These are phyloP conservation scores for Fusarium avenaceum DNA, from an alignment of 2,329 filamentous ascomycete genomes.

Conservation along the genomic window DNA sequence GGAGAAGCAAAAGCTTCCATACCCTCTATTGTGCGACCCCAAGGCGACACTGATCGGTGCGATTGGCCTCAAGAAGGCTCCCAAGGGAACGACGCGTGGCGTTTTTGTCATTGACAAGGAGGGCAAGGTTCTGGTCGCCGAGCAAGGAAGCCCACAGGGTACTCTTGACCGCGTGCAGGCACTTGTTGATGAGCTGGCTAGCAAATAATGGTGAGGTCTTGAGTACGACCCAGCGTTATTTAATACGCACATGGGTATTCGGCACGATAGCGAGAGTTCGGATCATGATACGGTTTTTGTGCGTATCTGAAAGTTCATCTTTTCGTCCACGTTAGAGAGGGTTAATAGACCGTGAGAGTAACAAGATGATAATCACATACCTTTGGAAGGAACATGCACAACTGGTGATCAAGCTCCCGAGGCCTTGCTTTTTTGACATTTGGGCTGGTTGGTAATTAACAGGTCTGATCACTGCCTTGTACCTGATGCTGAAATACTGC, in stretches of 20 bases:
- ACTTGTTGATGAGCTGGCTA: constrained; percentile 67
- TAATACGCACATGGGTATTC: background rate
- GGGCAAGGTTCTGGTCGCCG: constrained; percentile 81
- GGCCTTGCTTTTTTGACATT: background rate
- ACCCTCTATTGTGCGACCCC: constrained; percentile 88
- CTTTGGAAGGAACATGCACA: background rate
- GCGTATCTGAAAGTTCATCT: background rate
- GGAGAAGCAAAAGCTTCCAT: constrained; percentile 90
- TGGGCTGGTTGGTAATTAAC: too few relatives aligned
- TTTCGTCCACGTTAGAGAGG: background rate
- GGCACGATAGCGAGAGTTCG: background rate
- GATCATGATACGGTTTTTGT: background rate
- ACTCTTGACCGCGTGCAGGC: constrained; percentile 83
- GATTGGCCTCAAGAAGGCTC: constrained; percentile 89
- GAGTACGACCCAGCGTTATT: background rate
- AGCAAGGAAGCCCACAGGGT: constrained; percentile 80
- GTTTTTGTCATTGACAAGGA: constrained; percentile 88
- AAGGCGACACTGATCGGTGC: constrained; percentile 80
- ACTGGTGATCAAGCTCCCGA: background rate
- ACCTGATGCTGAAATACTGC: too few relatives aligned
- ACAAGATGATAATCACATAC: background rate
- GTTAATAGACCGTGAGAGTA: constrained; percentile 26
- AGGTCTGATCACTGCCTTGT: too few relatives aligned
- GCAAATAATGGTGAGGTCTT: constrained; percentile 33
- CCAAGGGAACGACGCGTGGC: constrained; percentile 84